A percentile compares a stretch with the other conserved stretches of the same genome.
phyloP scores from a whole-genome alignment of 768 basidiomycete genomes.

The Hygrocybe coccinea region DNA sequence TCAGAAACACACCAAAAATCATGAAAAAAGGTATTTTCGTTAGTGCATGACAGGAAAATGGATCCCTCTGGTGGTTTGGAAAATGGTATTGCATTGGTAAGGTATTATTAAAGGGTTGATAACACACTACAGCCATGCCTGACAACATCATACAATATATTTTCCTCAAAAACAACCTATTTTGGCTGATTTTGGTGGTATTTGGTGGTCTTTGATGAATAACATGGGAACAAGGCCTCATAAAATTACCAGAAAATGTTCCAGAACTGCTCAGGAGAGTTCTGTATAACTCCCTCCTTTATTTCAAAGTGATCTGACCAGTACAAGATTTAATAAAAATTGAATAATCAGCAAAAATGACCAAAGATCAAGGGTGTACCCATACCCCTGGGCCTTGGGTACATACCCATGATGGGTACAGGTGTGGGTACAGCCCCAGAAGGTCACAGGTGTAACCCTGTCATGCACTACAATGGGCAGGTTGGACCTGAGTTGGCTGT shows the following conservation, averaged over 20 bases:
- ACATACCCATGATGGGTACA: neutral
- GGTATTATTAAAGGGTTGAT: neutral
- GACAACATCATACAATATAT: neutral
- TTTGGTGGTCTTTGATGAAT: neutral
- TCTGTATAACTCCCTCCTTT: neutral
- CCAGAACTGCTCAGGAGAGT: too few species aligned
- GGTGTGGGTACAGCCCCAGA: neutral
- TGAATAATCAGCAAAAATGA: too few species aligned
- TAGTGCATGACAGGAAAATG: neutral
- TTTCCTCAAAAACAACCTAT: neutral
- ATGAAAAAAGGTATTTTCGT: neutral
- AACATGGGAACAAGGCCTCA: neutral
- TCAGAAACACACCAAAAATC: neutral
- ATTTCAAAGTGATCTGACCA: neutral
- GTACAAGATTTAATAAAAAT: neutral
- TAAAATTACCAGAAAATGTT: neutral
- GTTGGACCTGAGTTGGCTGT: too few species aligned
- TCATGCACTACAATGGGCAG: slow-evolving; percentile 15
- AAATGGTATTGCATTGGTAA: neutral
- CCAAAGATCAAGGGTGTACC: too few species aligned
- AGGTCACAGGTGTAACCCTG: neutral
- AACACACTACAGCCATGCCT: neutral
- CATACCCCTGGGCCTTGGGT: neutral
- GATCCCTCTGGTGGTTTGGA: neutral
- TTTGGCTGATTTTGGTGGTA: too few species aligned